A percentile compares a stretch with the other conserved stretches of the same genome.
Conservation (phyloP, 352 stramenopile species). For the Phytopythium litorale region DNA sequence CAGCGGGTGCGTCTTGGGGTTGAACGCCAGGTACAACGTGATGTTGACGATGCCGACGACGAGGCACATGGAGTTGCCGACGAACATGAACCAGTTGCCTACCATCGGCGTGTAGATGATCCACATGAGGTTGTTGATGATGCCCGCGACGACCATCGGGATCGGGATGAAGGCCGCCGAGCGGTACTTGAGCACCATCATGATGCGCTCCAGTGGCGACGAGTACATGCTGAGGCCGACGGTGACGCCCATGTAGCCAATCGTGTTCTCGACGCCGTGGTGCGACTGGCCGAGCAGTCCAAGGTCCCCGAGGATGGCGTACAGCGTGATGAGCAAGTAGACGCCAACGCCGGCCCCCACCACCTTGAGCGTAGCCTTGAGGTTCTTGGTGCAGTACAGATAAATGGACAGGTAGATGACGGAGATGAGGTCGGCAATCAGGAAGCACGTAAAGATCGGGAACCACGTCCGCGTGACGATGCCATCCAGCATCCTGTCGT, state of each 20-base stretch:
- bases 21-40: slow-evolving; percentile 24
- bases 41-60: slow-evolving; percentile 19
- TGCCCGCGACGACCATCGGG: slow-evolving; percentile 21
- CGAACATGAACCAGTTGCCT: slow-evolving; percentile 33
- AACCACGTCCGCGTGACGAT: slow-evolving; percentile 28
- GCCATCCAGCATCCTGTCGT: slow-evolving; percentile 26
- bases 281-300: slow-evolving; percentile 30
- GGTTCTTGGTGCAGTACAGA: slow-evolving; percentile 22
- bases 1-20: slow-evolving; percentile 27
- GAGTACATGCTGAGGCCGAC: slow-evolving; percentile 25
- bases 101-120: slow-evolving; percentile 30
- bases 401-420: slow-evolving; percentile 22
- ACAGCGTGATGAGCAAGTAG: slow-evolving; percentile 19
- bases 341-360: slow-evolving; percentile 8
- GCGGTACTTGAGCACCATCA: slow-evolving; percentile 31
- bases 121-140: slow-evolving; percentile 33
- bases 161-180: slow-evolving; percentile 32
- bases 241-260: slow-evolving; percentile 26
- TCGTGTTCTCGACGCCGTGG: slow-evolving; percentile 18
- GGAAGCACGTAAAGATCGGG: slow-evolving; percentile 34
- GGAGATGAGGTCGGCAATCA: slow-evolving; percentile 20
- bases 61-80: slow-evolving; percentile 20
- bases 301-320: slow-evolving; percentile 17
- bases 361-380: slow-evolving; percentile 17
- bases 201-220: slow-evolving; percentile 31